Base-by-base conservation (phyloP, 179 eudicot species). In the Amaranthus tricolor region DNA sequence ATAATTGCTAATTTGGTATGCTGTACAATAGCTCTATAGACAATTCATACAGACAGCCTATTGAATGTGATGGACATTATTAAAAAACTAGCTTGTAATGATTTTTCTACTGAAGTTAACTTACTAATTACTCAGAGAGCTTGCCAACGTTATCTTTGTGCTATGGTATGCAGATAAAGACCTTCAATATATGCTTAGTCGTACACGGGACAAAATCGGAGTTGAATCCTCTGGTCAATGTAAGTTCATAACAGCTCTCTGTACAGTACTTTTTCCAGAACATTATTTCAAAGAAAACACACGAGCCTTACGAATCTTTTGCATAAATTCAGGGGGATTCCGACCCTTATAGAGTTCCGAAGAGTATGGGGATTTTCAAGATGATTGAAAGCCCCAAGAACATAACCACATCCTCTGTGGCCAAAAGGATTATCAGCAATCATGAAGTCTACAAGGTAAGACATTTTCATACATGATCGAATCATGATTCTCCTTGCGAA, bases 151-250 rank as follows among this genome's bases (percentile, higher is more conserved):
- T 9, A 8, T 47, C 55, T 16, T 48, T 19, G 43, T 13, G 10
- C 48, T 14, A 53, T 56, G 75, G 71, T 20, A 50, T 48, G 48
- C 82, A 94, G 98, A 87, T 94, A 31, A 90, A 83, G 47, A 94
- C 98, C 76, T 95, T 95, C 87, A 95, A 95, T 81, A 90, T 95
- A 65, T 87, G 95, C 74, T 68, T 89, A 84, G 94, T 95, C 31
- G 95, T 90, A 31, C 96, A 77, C 64, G 99, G 99, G 81, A 90
- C 97, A 31, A 84, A 90, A 71, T 85, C 97, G 9, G 99, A 95
- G 89, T 79, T 83, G 76, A 88, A 86, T 83, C 82, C 83, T 82
- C 60, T 78, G 5, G 54, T 74, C 50, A 74, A 83, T 72, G 98
- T 94, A 86, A 94, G 96, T 57, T 63, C 53, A 21, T 8, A 16